A percentile compares a stretch with the other conserved stretches of the same genome.
Conservation (phyloP, 208 protist genomes). For the Wallacemonas rigidus region DNA sequence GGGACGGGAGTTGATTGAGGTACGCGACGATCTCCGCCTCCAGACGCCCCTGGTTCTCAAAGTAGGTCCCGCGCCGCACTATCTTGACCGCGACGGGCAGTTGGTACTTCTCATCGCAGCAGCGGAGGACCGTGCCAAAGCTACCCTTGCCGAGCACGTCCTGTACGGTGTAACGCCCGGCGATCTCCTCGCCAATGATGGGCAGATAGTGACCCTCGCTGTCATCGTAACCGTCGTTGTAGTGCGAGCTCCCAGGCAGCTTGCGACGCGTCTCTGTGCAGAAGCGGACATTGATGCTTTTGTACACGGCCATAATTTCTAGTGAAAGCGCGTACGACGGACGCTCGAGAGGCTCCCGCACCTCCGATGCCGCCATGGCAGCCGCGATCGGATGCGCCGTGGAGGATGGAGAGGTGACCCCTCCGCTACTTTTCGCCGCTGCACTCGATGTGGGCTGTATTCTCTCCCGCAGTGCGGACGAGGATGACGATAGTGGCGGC, state of each 20-base stretch:
- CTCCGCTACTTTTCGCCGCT: background rate
- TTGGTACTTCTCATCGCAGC: conserved; percentile 73
- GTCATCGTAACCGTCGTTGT: conserved; percentile 77
- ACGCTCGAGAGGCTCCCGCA: conserved; percentile 28
- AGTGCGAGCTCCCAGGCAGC: conserved; percentile 25
- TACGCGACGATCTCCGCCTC: conserved; percentile 82
- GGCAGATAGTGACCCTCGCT: conserved; percentile 79
- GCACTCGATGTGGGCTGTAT: conserved; percentile 6
- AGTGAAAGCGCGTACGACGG: conserved; percentile 50
- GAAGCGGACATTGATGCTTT: conserved; percentile 77
- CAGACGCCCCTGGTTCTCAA: conserved; percentile 72
- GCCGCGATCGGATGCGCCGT: conserved; percentile 3
- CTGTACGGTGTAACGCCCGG: conserved; percentile 78
- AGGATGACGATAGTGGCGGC: background rate
- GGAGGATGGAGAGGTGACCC: background rate
- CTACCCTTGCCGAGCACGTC: conserved; percentile 85
- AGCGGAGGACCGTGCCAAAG: conserved; percentile 88
- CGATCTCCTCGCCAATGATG: conserved; percentile 72
- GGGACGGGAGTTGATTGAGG: conserved; percentile 54
- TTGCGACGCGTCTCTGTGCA: conserved; percentile 47
- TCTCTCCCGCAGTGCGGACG: background rate
- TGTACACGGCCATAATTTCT: conserved; percentile 60
- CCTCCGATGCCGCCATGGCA: conserved; percentile 15
- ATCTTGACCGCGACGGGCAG: conserved; percentile 87
- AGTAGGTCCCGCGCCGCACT: conserved; percentile 81